phyloP scores from a whole-genome alignment of 176 grass and related monocot species.

The Olyra latifolia region DNA sequence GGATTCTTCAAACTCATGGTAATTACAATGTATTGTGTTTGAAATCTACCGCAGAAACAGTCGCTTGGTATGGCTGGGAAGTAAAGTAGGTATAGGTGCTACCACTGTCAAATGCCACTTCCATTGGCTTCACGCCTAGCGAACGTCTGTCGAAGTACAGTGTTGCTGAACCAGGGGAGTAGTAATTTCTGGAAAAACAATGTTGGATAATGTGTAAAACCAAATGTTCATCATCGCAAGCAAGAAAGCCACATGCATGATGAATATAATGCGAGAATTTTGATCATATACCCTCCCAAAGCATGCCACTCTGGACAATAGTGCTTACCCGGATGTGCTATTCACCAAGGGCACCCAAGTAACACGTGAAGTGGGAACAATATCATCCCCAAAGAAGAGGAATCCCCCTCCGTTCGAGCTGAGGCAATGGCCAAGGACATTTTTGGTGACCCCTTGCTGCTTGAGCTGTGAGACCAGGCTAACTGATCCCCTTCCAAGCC shows the following conservation, averaged over 20 bases:
- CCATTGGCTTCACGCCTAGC: conserved; percentile 67
- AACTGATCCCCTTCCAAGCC: conserved; percentile 70
- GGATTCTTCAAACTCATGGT: conserved; percentile 8
- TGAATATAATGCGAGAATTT: not conserved
- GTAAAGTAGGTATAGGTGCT: conserved; percentile 90
- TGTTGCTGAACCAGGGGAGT: conserved; percentile 77
- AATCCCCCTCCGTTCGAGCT: conserved; percentile 66
- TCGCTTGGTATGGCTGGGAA: conserved; percentile 69
- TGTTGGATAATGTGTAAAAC: not conserved
- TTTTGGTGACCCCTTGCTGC: conserved; percentile 77
- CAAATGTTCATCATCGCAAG: not conserved
- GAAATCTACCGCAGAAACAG: conserved; percentile 69
- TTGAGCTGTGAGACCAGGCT: conserved; percentile 79
- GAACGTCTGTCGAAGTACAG: conserved; percentile 58
- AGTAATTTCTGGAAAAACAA: conserved; percentile 64
- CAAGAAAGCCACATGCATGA: not conserved
- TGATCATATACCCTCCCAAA: no score
- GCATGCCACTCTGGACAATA: not conserved
- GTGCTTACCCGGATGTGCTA: conserved; percentile 47
- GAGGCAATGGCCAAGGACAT: conserved; percentile 84
- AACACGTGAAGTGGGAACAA: conserved; percentile 52
- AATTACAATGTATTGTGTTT: not conserved
- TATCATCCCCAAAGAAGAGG: conserved; percentile 89
- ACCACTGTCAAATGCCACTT: conserved; percentile 86
- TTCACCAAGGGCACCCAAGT: conserved; percentile 70